Percentiles rank a stretch among this genome's conserved stretches.
These are phyloP conservation scores for Ophiocordyceps polyrhachis-furcata DNA, from an alignment of 2,329 filamentous ascomycete species.

Conservation along the genomic window DNA sequence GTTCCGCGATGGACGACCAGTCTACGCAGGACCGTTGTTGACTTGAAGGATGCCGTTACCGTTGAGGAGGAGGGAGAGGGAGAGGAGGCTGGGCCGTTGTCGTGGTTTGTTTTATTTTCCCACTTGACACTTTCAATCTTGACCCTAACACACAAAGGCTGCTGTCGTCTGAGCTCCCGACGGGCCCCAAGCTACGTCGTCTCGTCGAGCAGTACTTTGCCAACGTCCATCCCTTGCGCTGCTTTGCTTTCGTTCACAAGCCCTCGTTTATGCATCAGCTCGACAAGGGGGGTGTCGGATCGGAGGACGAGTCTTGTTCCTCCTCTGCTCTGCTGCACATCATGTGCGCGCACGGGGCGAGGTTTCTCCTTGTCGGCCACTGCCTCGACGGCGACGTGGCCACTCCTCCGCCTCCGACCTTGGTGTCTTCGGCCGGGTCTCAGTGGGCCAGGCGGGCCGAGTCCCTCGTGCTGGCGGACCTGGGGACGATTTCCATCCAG, in stretches of 20 bases:
- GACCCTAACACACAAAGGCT: slow-evolving; percentile 12
- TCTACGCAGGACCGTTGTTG: no score
- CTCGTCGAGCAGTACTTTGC: slow-evolving; percentile 20
- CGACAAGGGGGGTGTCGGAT: slow-evolving; percentile 17
- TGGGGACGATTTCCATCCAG: slow-evolving; percentile 20
- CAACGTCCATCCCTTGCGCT: slow-evolving; percentile 21
- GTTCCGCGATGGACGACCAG: slow-evolving; percentile 18
- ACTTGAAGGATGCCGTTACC: neutral
- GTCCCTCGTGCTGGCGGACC: slow-evolving; percentile 15
- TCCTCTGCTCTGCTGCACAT: slow-evolving; percentile 18
- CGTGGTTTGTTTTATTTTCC: no score
- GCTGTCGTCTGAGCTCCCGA: slow-evolving; percentile 14
- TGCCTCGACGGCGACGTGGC: slow-evolving; percentile 10
- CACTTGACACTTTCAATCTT: no score
- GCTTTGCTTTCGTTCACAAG: slow-evolving; percentile 21
- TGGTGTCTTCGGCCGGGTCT: slow-evolving; percentile 16
- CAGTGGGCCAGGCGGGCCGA: slow-evolving; percentile 20
- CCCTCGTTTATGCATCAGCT: slow-evolving; percentile 19
- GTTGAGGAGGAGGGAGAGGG: neutral
- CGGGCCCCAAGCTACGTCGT: slow-evolving; percentile 14
- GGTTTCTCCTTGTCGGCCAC: slow-evolving; percentile 15
- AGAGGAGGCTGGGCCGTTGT: neutral
- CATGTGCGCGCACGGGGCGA: slow-evolving; percentile 19
- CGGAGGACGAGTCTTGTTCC: slow-evolving; percentile 18
- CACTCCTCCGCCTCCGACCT: slow-evolving; percentile 9